Evolutionary conservation across 768 basidiomycete genomes (phyloP).

Genomic region (Boletus bicolor): DNA sequence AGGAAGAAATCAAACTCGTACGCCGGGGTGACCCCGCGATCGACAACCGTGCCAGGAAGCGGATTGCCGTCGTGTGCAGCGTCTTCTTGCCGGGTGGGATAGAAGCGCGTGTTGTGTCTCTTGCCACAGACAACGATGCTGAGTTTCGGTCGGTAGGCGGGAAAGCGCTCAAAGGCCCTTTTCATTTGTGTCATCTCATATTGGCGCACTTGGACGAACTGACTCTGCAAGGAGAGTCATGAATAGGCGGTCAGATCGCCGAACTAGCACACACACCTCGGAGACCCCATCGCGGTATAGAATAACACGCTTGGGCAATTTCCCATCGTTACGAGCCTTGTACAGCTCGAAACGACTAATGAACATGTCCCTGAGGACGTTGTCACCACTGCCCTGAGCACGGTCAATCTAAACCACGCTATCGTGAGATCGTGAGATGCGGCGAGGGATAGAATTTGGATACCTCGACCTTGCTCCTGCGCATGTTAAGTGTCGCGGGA

Average conservation of each 20-base stretch:
- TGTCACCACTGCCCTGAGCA: conserved; percentile 34
- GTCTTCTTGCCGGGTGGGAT: conserved; percentile 37
- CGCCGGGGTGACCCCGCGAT: conserved; percentile 50
- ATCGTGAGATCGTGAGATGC: background rate
- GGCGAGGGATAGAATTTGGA: background rate
- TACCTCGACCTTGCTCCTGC: conserved; percentile 65
- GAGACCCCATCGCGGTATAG: conserved; percentile 74
- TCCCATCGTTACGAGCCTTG: conserved; percentile 30
- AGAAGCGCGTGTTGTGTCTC: conserved; percentile 56
- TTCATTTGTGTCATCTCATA: conserved; percentile 42
- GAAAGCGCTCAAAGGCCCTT: conserved; percentile 40
- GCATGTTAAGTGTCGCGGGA: conserved; percentile 46
- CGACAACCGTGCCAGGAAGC: conserved; percentile 53
- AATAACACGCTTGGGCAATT: conserved; percentile 43
- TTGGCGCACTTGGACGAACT: conserved; percentile 42
- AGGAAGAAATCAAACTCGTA: conserved; percentile 57
- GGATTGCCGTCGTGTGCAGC: conserved; percentile 49
- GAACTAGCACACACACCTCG: conserved; percentile 45
- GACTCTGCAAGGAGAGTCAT: conserved; percentile 33
- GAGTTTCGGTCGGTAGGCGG: conserved; percentile 43
- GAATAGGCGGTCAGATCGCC: background rate
- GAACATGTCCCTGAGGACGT: conserved; percentile 45
- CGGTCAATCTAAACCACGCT: background rate
- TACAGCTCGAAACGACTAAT: conserved; percentile 42
- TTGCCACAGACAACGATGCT: conserved; percentile 57